Evolutionary conservation across 176 grass and related monocot genomes (phyloP).

Genomic region (Areca catechu): DNA sequence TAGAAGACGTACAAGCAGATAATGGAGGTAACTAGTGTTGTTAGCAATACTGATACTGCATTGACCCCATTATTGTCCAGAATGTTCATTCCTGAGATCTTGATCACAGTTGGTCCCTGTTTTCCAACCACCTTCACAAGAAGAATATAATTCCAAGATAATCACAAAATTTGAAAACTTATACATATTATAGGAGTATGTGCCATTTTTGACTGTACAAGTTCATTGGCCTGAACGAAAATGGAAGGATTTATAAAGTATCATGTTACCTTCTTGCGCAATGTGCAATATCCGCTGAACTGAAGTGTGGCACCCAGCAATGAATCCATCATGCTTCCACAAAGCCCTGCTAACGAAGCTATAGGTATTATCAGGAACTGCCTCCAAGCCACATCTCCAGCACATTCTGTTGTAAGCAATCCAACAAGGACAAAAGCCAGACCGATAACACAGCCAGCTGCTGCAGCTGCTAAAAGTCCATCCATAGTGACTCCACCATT

Average conservation of each 20-base stretch:
- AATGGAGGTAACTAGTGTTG: conserved; percentile 53
- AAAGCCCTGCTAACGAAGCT: conserved; percentile 55
- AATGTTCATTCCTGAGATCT: conserved; percentile 69
- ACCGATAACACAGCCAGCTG: conserved; percentile 67
- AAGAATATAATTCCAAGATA: neutral
- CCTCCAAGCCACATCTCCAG: conserved; percentile 34
- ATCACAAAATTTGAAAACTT: neutral
- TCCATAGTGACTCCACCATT: conserved; percentile 83
- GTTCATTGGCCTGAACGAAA: neutral
- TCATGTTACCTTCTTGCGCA: conserved; percentile 71
- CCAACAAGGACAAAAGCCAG: conserved; percentile 45
- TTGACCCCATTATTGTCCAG: conserved; percentile 90
- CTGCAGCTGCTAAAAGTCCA: conserved; percentile 60
- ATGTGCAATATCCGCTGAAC: conserved; percentile 80
- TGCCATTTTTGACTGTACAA: neutral
- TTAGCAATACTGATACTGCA: conserved; percentile 62
- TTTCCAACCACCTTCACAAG: conserved; percentile 76
- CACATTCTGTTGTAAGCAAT: conserved; percentile 66
- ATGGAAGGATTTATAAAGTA: neutral
- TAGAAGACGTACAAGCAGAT: conserved; percentile 64
- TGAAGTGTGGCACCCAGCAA: conserved; percentile 84
- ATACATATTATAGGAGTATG: neutral
- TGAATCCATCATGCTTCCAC: conserved; percentile 93
- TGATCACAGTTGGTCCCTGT: conserved; percentile 53
- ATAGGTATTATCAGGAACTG: conserved; percentile 66